Base-by-base conservation (phyloP, 768 basidiomycete genomes). In the Serendipita sp. region DNA sequence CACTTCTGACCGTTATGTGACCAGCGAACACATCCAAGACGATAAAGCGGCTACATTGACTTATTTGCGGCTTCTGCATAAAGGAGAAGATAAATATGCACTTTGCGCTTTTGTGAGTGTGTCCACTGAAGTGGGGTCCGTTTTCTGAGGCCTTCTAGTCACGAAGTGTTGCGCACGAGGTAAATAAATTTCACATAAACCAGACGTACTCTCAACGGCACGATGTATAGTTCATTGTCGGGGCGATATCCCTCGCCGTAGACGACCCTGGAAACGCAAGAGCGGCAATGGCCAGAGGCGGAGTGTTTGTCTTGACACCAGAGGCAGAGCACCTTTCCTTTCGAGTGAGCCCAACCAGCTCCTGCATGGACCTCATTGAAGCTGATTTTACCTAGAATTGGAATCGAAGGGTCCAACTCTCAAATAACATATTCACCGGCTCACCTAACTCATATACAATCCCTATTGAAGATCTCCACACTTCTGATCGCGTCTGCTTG, bases 211-310 rank as follows among this genome's bases (percentile, higher is more conserved):
- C 30, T 8, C n/a, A 3, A 34, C 56, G n/a, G 16, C n/a, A 24
- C 28, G 4, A 24, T 51, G 10, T 4, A 4, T 60, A 60, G 56
- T 60, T 86, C 5, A 73, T 86, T 48, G 86, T 87, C 35, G 88
- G 88, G 44, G 86, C 86, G 67, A 84, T 91, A 37, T 88, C 89
- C 0, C 88, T 86, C 70, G 88, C 88, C 0, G 78, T 89, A 69
- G 86, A 89, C 70, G 89, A 85, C 69, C 86, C 86, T 15, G 88
- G 88, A 13, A 90, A 88, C 0, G 89, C 88, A 0, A 87, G 89
- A 73, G 88, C 90, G 74, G 83, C 90, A 67, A 82, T 83, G 18
- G 82, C 56, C 16, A 60, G n/a, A 34, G 56, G 56, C 10, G 56
- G 56, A 8, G 34, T 28, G 16, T 60, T 34, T 18, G 56, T 60